These are phyloP conservation scores for Aspergillus biplanus DNA, from an alignment of 495 filamentous ascomycete genomes.

Conservation along the genomic window DNA sequence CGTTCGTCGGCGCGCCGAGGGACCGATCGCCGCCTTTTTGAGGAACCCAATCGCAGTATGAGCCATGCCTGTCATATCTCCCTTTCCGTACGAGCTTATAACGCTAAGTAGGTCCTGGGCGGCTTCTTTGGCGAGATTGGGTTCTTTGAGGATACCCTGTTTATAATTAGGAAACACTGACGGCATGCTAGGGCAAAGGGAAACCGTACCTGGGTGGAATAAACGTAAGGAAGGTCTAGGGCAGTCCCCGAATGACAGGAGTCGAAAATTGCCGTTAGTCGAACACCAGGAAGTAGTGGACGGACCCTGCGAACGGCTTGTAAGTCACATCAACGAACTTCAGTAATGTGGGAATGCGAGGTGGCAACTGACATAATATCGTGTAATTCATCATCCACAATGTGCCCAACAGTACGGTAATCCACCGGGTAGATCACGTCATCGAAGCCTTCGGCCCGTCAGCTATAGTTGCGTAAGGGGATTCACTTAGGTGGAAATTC, in stretches of 20 bases:
- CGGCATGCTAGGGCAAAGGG: neutral
- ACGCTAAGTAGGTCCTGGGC: constrained; percentile 88
- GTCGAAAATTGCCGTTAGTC: constrained; percentile 96
- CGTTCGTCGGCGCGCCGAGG: constrained; percentile 75
- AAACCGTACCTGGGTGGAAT: constrained; percentile 69
- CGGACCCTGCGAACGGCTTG: constrained; percentile 51
- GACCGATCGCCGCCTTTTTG: constrained; percentile 86
- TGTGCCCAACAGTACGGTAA: constrained; percentile 85
- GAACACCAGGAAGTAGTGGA: constrained; percentile 80
- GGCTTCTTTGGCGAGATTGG: constrained; percentile 95
- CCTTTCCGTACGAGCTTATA: constrained; percentile 82
- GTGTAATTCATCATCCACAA: constrained; percentile 99
- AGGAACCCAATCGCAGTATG: constrained; percentile 82
- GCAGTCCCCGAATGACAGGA: constrained; percentile 97
- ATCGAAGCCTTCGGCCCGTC: constrained; percentile 64
- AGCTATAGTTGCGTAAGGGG: neutral
- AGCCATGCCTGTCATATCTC: constrained; percentile 81
- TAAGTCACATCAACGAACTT: neutral
- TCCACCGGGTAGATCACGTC: constrained; percentile 98
- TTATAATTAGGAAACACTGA: neutral
- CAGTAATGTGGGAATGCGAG: neutral
- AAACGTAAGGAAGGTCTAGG: constrained; percentile 94
- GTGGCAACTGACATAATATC: constrained; percentile 69
- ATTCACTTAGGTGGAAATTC: constrained; percentile 1
- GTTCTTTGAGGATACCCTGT: constrained; percentile 89